Evolutionary conservation across 2,329 filamentous ascomycete species (phyloP).

Genomic region (Hymenoscyphus fructigenus): DNA sequence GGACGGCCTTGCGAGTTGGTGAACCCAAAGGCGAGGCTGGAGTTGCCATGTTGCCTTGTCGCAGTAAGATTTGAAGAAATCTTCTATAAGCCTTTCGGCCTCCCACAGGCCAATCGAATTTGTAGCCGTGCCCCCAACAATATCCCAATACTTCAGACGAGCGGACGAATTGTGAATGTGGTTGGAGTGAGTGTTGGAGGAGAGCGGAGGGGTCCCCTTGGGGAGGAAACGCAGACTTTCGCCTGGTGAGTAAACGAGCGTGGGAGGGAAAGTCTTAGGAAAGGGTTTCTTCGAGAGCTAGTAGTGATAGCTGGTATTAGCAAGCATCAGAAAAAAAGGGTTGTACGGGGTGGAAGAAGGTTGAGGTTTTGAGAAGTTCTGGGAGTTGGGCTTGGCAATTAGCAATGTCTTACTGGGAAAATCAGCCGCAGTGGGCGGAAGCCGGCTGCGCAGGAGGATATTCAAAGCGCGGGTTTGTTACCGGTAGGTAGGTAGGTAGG

Average conservation of each 20-base stretch:
- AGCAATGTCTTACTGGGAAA: conserved; percentile 19
- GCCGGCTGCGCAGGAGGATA: background rate
- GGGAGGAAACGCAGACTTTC: background rate
- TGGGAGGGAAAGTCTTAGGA: background rate
- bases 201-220: background rate
- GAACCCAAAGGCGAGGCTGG: conserved; percentile 22
- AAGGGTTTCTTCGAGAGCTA: background rate
- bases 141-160: background rate
- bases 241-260: background rate
- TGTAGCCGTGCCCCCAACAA: background rate
- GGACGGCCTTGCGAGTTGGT: conserved; percentile 20
- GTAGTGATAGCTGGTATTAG: background rate
- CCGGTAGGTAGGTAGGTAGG: background rate
- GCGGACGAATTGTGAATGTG: background rate
- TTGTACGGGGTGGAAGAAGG: background rate
- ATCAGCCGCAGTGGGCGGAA: conserved; percentile 9
- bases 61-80: background rate
- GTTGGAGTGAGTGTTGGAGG: background rate
- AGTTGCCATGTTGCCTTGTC: conserved; percentile 25
- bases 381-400: background rate
- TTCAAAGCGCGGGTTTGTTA: background rate
- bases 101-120: background rate
- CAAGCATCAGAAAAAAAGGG: background rate
- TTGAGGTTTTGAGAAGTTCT: conserved; percentile 3
- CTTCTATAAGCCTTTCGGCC: background rate